Evolutionary conservation across 495 filamentous ascomycete genomes (phyloP).

Genomic region (Neurospora sp.): DNA sequence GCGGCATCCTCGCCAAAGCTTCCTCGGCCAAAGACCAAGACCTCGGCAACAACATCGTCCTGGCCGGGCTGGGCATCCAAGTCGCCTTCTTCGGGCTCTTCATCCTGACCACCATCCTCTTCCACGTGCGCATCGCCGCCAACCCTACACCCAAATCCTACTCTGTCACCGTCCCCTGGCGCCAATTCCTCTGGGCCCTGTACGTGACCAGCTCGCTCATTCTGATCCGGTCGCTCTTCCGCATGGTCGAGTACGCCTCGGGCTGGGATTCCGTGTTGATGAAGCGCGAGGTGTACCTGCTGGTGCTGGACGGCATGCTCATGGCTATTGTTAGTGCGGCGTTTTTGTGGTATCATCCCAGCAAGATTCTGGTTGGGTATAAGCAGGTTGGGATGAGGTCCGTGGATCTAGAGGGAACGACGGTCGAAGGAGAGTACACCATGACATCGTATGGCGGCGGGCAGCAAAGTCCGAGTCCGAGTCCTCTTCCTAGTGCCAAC

Average conservation of each 20-base stretch:
- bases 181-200: conserved; percentile 37
- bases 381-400: conserved; percentile 5
- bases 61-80: conserved; percentile 39
- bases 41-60: conserved; percentile 35
- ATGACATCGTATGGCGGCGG: background rate
- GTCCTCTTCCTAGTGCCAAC: background rate
- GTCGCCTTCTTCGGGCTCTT: conserved; percentile 46
- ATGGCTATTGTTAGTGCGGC: conserved; percentile 9
- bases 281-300: conserved; percentile 11
- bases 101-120: conserved; percentile 33
- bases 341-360: conserved; percentile 16
- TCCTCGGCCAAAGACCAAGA: conserved; percentile 7
- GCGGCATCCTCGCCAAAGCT: conserved; percentile 28
- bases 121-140: conserved; percentile 18
- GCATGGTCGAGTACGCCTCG: conserved; percentile 48
- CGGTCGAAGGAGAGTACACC: background rate
- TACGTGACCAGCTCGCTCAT: conserved; percentile 47
- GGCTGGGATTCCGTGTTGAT: conserved; percentile 10
- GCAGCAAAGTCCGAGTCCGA: background rate
- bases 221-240: conserved; percentile 50
- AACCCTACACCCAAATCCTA: conserved; percentile 1
- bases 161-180: conserved; percentile 26
- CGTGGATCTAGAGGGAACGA: background rate
- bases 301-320: conserved; percentile 12
- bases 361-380: conserved; percentile 12